Conservation (phyloP, 2,329 filamentous ascomycete genomes). For the Thielaviopsis euricoi region DNA sequence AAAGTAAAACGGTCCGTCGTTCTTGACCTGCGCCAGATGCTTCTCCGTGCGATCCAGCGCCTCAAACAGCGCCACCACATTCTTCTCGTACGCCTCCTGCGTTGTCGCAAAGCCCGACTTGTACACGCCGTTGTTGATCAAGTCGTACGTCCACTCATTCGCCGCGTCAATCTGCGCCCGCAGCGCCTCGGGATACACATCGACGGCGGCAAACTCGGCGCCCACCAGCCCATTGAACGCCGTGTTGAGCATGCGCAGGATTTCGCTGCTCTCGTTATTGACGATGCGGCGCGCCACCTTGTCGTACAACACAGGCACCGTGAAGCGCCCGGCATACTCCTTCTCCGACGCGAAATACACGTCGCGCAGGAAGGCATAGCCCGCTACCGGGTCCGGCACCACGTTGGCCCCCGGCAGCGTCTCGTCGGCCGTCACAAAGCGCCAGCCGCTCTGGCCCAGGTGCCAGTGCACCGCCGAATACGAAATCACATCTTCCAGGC, state of each 20-base stretch:
- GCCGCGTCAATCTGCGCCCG: conserved; percentile 54
- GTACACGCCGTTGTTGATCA: conserved; percentile 57
- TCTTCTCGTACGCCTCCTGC: conserved; percentile 65
- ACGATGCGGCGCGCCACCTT: conserved; percentile 61
- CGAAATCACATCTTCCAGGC: conserved; percentile 68
- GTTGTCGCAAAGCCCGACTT: conserved; percentile 73
- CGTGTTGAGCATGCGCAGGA: conserved; percentile 74
- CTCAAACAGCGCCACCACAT: conserved; percentile 54
- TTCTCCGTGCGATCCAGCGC: conserved; percentile 62
- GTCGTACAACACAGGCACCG: conserved; percentile 76
- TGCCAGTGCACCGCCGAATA: conserved; percentile 87
- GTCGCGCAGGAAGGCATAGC: conserved; percentile 57
- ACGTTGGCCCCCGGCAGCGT: conserved; percentile 42
- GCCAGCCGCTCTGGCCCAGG: conserved; percentile 55
- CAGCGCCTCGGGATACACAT: conserved; percentile 52
- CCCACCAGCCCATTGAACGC: conserved; percentile 57
- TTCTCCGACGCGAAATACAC: conserved; percentile 64
- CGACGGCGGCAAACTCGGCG: conserved; percentile 39
- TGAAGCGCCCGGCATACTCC: conserved; percentile 64
- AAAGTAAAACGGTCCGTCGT: conserved; percentile 53
- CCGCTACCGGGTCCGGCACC: conserved; percentile 50
- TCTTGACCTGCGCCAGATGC: conserved; percentile 36
- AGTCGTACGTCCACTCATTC: conserved; percentile 66
- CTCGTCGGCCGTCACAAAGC: conserved; percentile 53
- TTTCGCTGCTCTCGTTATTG: conserved; percentile 84